Percentiles rank a stretch among this genome's conserved stretches.
Conservation (phyloP, 2,329 filamentous ascomycete genomes). For the Ceratocystis eucalypticola region DNA sequence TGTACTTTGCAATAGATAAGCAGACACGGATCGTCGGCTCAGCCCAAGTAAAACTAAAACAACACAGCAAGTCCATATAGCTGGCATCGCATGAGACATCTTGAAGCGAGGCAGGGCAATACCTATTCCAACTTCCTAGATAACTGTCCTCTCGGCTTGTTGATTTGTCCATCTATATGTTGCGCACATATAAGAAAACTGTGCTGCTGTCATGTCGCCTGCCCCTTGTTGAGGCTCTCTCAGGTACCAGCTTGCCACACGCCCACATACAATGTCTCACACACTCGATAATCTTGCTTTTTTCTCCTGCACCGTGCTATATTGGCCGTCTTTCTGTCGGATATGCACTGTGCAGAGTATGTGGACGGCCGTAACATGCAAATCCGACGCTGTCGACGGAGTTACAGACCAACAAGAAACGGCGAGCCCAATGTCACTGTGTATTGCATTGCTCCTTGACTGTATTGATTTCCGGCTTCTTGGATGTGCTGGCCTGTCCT, state of each 20-base stretch:
- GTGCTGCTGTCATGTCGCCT: not conserved
- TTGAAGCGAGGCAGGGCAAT: not conserved
- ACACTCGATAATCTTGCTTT: not conserved
- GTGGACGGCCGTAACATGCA: no score
- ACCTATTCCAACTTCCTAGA: not conserved
- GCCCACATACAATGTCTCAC: not conserved
- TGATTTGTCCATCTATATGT: not conserved
- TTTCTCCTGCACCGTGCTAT: not conserved
- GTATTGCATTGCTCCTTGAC: no score
- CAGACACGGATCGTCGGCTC: not conserved
- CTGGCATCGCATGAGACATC: not conserved
- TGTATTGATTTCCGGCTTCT: no score
- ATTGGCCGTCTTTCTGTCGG: no score
- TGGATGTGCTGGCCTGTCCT: not conserved
- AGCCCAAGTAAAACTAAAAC: not conserved
- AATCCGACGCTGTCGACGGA: no score
- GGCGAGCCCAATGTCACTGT: no score
- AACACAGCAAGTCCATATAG: not conserved
- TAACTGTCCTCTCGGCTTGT: not conserved
- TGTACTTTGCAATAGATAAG: not conserved
- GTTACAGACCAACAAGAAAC: no score
- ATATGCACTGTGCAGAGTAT: no score
- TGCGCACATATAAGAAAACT: not conserved
- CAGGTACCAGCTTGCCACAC: not conserved
- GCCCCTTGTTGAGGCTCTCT: constrained; percentile 2